Base-by-base conservation (phyloP, 805 yeast species). In the Saturnispora besseyi region DNA sequence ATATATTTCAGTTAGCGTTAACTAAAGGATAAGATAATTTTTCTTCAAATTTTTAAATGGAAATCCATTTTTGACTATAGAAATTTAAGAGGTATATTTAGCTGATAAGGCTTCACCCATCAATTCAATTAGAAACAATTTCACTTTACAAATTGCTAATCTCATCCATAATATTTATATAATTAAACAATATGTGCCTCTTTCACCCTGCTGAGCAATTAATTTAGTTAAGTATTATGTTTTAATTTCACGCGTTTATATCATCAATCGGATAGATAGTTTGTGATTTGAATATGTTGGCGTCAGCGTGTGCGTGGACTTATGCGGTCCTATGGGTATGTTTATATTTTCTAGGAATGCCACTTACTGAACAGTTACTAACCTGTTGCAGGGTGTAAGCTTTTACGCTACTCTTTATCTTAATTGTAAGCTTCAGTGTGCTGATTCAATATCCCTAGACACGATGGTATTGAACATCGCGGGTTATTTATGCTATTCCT, bases 371-470 rank as follows among this genome's bases (percentile, higher is more conserved):
- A 24, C 38, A 48, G 26, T 30, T 18, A 47, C 28, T 21, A 31
- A 33, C 8, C 6, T 36, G 12, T 3, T 33, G 8, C 32, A 70
- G 77, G 68, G 79, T 13, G 49, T 75, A 1, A 74, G 81, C 2
- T 73, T 73, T 60, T 77, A 77, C 53, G 79, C 81, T 4, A 73
- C 78, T 2, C 48, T 77, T 6, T 37, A 67, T 7, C 61, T 74
- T 8, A 75, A 75, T 52, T 67, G 66, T 55, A 60, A 55, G 28
- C 60, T 68, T 13, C 62, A 59, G 47, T 68, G 76, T 0, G 64
- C 81, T 0, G 76, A 74, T 46, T 79, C 80, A 0, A 58, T 77
- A 2, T 77, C 82, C 0, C 55, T 70, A 3, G 83, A 78, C 54
- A 76, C 70, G 51, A 59, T 74, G 3, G 60, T 69, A 24, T 52